phyloP scores from a whole-genome alignment of 2,329 filamentous ascomycete species.

The Myriosclerotinia scirpicola region DNA sequence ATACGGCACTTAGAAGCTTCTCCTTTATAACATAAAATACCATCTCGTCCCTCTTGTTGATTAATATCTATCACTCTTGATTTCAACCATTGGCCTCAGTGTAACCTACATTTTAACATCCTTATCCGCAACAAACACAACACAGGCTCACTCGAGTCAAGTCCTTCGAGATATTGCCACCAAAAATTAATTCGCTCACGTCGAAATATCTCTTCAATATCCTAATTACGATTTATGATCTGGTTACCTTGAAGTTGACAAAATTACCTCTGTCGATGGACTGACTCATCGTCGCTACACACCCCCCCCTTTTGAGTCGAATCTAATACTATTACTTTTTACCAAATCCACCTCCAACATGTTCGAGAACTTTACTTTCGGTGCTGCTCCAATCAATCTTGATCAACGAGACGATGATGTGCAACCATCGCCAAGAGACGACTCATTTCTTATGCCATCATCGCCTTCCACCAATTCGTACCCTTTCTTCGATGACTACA shows the following conservation, averaged over 20 bases:
- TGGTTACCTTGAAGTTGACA: not conserved
- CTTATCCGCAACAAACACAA: not conserved
- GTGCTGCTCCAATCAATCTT: slow-evolving; percentile 15
- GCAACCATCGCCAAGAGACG: slow-evolving; percentile 18
- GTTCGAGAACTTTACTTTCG: slow-evolving; percentile 24
- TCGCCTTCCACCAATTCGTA: slow-evolving; percentile 6
- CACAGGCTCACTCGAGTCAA: slow-evolving; percentile 10
- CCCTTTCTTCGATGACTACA: not conserved
- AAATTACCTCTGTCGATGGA: not conserved
- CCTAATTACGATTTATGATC: not conserved
- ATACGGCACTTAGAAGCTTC: slow-evolving; percentile 1
- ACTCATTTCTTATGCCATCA: slow-evolving; percentile 4
- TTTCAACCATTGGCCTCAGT: not conserved
- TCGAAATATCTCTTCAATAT: not conserved
- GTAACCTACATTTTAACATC: not conserved
- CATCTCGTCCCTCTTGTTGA: not conserved
- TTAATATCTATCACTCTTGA: not conserved
- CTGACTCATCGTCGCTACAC: not conserved
- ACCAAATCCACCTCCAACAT: slow-evolving; percentile 1
- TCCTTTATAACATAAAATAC: not conserved
- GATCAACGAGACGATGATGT: slow-evolving; percentile 19
- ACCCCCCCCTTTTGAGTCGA: not conserved
- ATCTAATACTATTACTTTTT: too few relatives aligned
- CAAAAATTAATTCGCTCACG: not conserved
- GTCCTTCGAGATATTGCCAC: not conserved